Evolutionary conservation across 345 rosid species (phyloP), one percentile per base, ranked within the genome.

Genomic region (Turnera subulata): DNA sequence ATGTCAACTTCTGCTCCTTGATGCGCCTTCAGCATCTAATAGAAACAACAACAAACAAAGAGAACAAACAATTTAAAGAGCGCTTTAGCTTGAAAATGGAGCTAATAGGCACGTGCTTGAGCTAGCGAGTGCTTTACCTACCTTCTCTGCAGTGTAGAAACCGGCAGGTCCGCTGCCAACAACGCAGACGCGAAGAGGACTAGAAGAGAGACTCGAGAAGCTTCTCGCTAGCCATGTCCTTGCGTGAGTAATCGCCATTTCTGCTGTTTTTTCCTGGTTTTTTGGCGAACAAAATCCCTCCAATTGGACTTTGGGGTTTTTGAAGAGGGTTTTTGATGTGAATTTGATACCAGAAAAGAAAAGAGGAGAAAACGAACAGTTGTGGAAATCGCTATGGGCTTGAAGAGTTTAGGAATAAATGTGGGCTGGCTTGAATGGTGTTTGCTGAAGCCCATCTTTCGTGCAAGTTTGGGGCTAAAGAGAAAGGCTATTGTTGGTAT

Each of bases 101-200:
- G 11, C 19, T 12, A 10, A 9, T 19, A 48, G 26, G 11, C 6
- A 22, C 26, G 9, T 1, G 52, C 52, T 19, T 21, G 0, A 6
- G 10, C 11, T 10, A 14, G 11, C 13, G 9, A 8, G 1, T 11
- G 7, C 12, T 22, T 55, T 64, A 86, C 96, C 81, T 64, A 86
- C 96, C 81, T 86, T 92, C 26, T 89, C 97, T 23, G 96, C 95
- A 17, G 96, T 80, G 62, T 86, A 91, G 72, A 81, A 82, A 26
- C 96, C 96, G 55, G 93, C 95, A 33, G 97, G 97, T 53, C 98
- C 97, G 55, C 91, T 80, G 38, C 97, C 98, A 45, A 89, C 97
- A 18, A 92, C 63, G 55, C 98, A 92, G 52, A 86, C 89, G 16
- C 88, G 86, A 0, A 84, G 58, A 55, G 84, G 88, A 58, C 59